Percentiles rank a stretch among this genome's conserved stretches.
These are phyloP conservation scores for Penicillium canariense DNA, from an alignment of 495 filamentous ascomycete genomes.

Conservation along the genomic window DNA sequence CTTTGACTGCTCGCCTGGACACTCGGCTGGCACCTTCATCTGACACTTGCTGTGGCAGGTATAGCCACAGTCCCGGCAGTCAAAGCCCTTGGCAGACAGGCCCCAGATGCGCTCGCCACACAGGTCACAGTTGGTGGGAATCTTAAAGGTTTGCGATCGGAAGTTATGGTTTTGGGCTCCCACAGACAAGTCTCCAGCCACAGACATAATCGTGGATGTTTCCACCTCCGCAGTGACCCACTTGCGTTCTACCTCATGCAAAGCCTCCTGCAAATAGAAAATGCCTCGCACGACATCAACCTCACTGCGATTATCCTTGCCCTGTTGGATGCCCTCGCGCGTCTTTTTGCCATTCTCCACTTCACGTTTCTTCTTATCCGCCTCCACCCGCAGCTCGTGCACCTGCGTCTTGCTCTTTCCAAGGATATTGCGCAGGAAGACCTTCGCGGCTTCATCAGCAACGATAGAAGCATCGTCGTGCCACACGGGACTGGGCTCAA, in stretches of 20 bases:
- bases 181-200: conserved; percentile 85
- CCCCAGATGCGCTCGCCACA: conserved; percentile 98
- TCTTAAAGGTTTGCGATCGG: conserved; percentile 95
- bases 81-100: conserved; percentile 89
- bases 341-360: conserved; percentile 70
- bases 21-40: conserved; percentile 96
- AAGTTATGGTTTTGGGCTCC: conserved; percentile 95
- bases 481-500: conserved; percentile 97
- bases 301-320: conserved; percentile 81
- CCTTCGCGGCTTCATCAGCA: conserved; percentile 77
- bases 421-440: conserved; percentile 87
- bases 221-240: conserved; percentile 88
- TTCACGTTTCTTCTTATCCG: conserved; percentile 79
- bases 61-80: conserved; percentile 93
- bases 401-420: conserved; percentile 84
- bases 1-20: conserved; percentile 88
- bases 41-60: conserved; percentile 98
- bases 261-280: conserved; percentile 74
- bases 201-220: conserved; percentile 78
- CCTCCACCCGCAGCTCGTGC: conserved; percentile 72
- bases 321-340: conserved; percentile 72
- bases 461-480: conserved; percentile 86
- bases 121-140: conserved; percentile 96
- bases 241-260: conserved; percentile 84
- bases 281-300: conserved; percentile 72